A percentile compares a stretch with the other conserved stretches of the same genome.
phyloP scores from a whole-genome alignment of 2,329 filamentous ascomycete species.

The Fusarium avenaceum region DNA sequence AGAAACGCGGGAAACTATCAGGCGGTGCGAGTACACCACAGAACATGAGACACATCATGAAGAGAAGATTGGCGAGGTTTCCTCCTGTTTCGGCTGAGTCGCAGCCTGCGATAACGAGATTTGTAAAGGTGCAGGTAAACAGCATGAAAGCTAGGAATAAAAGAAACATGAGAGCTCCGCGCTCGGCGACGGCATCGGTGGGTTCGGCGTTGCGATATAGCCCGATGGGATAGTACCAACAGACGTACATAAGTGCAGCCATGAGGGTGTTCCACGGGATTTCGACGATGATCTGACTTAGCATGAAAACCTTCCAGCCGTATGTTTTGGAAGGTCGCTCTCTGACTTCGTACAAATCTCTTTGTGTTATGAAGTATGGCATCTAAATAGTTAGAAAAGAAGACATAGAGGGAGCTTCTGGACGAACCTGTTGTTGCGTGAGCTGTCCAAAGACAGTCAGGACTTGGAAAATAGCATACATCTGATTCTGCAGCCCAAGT shows the following conservation, averaged over 20 bases:
- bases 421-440: slow-evolving; percentile 72
- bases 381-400: slow-evolving; percentile 58
- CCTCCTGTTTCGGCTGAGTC: slow-evolving; percentile 75
- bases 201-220: slow-evolving; percentile 75
- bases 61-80: slow-evolving; percentile 75
- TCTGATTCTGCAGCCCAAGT: slow-evolving; percentile 86
- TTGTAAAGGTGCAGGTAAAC: slow-evolving; percentile 84
- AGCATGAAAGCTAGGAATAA: slow-evolving; percentile 81
- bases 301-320: slow-evolving; percentile 87
- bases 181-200: slow-evolving; percentile 72
- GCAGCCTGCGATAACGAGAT: slow-evolving; percentile 78
- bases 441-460: slow-evolving; percentile 85
- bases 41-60: slow-evolving; percentile 68
- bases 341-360: slow-evolving; percentile 85
- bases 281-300: slow-evolving; percentile 86
- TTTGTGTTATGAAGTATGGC: slow-evolving; percentile 87
- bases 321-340: slow-evolving; percentile 88
- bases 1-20: slow-evolving; percentile 70
- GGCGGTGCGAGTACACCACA: slow-evolving; percentile 48
- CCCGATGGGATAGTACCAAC: slow-evolving; percentile 90
- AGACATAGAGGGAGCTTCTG: too few relatives aligned
- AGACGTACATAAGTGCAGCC: slow-evolving; percentile 79
- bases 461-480: slow-evolving; percentile 89
- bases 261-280: slow-evolving; percentile 86
- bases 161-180: slow-evolving; percentile 84